Conservation (phyloP, 176 grass and related monocot genomes). For the Rhipidocladum racemiflorum region DNA sequence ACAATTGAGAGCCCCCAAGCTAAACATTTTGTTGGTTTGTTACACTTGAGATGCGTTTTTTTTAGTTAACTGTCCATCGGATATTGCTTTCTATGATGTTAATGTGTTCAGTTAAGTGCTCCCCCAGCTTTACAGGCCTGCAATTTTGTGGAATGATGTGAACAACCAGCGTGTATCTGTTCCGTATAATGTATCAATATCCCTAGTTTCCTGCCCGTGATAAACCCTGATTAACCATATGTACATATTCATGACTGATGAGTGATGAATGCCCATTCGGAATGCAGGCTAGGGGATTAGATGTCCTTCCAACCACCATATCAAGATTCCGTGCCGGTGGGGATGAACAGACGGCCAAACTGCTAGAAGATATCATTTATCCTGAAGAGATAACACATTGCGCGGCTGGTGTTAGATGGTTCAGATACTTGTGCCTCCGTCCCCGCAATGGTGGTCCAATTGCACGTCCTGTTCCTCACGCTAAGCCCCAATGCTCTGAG, state of each 20-base stretch:
- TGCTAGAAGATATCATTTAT: conserved; percentile 72
- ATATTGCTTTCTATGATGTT: neutral
- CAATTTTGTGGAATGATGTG: too few species aligned
- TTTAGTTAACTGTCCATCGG: neutral
- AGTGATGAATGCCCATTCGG: neutral
- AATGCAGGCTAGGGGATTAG: conserved; percentile 81
- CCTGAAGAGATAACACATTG: conserved; percentile 94
- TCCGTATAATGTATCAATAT: neutral
- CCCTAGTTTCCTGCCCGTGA: neutral
- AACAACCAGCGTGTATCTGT: neutral
- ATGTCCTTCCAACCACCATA: conserved; percentile 92
- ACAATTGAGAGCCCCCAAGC: neutral
- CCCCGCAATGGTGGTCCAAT: neutral
- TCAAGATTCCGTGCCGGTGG: conserved; percentile 71
- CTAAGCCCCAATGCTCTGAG: conserved; percentile 7
- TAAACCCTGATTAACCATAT: neutral
- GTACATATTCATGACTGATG: neutral
- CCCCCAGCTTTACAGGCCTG: too few species aligned
- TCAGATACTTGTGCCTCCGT: conserved; percentile 67
- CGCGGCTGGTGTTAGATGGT: conserved; percentile 81
- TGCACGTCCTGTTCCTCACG: conserved; percentile 6
- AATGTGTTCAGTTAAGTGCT: neutral
- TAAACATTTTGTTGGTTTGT: neutral
- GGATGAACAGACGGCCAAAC: conserved; percentile 71
- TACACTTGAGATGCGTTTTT: neutral